A percentile compares a stretch with the other conserved stretches of the same genome.
phyloP scores from a whole-genome alignment of 495 filamentous ascomycete genomes.

The Monascus purpureus region DNA sequence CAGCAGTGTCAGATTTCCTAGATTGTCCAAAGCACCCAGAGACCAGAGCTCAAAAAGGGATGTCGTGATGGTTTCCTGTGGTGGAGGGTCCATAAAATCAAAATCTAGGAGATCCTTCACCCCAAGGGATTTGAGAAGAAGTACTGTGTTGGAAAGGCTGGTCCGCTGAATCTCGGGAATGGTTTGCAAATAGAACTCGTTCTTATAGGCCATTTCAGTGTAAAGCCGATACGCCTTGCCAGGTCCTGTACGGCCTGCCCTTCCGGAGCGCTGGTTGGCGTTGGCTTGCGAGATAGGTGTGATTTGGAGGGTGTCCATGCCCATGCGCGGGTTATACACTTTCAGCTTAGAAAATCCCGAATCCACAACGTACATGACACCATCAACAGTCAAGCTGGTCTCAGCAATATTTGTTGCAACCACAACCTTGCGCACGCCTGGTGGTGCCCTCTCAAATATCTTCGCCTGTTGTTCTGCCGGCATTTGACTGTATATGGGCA shows the following conservation, averaged over 20 bases:
- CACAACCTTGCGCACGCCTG: constrained; percentile 91
- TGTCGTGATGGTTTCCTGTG: constrained; percentile 95
- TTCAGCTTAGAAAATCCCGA: constrained; percentile 94
- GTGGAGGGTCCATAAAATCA: constrained; percentile 98
- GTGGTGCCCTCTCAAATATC: constrained; percentile 84
- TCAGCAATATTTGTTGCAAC: constrained; percentile 99
- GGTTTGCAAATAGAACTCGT: constrained; percentile 94
- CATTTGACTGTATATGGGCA: constrained; percentile 99
- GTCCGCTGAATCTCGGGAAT: constrained; percentile 98
- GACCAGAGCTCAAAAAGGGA: constrained; percentile 98
- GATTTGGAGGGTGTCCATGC: constrained; percentile 98
- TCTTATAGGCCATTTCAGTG: constrained; percentile 88
- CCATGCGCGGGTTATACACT: constrained; percentile 97
- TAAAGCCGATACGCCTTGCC: constrained; percentile 92
- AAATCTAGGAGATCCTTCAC: constrained; percentile 94
- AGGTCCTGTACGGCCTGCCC: constrained; percentile 88
- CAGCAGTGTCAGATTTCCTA: constrained; percentile 79
- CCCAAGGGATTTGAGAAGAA: constrained; percentile 86
- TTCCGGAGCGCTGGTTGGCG: constrained; percentile 80
- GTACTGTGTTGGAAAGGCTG: constrained; percentile 85
- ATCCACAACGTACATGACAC: constrained; percentile 99
- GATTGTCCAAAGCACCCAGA: constrained; percentile 80
- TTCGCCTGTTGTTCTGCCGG: constrained; percentile 94
- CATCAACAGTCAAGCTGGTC: constrained; percentile 94
- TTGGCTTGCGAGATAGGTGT: constrained; percentile 98